These are phyloP conservation scores for Letharia columbiana DNA, from an alignment of 495 filamentous ascomycete species.

Conservation along the genomic window DNA sequence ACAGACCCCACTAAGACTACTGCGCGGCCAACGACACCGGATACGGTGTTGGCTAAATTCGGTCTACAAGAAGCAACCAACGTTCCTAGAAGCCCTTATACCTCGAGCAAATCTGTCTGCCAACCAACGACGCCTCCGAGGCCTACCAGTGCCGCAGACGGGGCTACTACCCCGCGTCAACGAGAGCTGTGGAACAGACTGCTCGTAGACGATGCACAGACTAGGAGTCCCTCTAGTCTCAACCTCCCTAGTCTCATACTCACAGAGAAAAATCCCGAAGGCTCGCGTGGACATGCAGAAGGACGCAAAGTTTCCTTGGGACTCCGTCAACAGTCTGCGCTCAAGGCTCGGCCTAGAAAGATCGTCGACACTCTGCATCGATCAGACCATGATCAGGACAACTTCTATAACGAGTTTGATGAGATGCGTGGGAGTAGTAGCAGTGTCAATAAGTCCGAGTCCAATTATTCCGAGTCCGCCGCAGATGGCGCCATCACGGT, in stretches of 20 bases:
- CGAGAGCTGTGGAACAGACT: constrained; percentile 25
- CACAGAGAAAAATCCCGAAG: not conserved
- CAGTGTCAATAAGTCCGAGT: constrained; percentile 7
- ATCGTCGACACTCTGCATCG: constrained; percentile 13
- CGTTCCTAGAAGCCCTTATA: no score
- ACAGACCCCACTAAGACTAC: not conserved
- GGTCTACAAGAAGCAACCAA: not conserved
- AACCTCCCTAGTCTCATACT: constrained; percentile 7
- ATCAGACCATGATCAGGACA: not conserved
- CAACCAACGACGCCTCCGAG: constrained; percentile 16
- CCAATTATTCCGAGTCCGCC: constrained; percentile 7
- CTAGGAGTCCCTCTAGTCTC: constrained; percentile 11
- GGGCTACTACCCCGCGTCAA: constrained; percentile 27
- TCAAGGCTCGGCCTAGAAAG: constrained; percentile 1
- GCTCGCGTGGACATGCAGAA: not conserved
- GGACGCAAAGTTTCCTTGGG: not conserved
- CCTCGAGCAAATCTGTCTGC: not conserved
- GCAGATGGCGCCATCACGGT: constrained; percentile 9
- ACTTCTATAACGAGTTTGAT: not conserved
- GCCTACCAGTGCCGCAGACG: not conserved
- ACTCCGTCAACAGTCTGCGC: not conserved
- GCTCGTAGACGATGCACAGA: constrained; percentile 15
- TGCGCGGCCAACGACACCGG: not conserved
- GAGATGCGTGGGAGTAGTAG: constrained; percentile 7
- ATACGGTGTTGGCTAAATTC: not conserved